A percentile compares a stretch with the other conserved stretches of the same genome.
Conservation (phyloP, 108 stramenopile genomes). For the Cyclotella kingstonii region DNA sequence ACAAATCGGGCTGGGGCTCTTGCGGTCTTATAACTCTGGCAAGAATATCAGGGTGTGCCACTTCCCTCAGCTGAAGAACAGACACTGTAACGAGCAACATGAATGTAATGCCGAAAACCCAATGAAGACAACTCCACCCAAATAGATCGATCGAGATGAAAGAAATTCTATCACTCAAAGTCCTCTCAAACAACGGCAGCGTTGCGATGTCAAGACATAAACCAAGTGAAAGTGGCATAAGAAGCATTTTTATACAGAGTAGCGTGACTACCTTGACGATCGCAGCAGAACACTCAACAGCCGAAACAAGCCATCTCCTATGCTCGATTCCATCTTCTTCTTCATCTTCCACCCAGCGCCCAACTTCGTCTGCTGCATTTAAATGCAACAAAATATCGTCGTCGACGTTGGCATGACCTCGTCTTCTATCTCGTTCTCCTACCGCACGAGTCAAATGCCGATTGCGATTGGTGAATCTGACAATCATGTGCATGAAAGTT, state of each 20-base stretch:
- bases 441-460: neutral
- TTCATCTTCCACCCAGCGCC: conserved; percentile 12
- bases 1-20: conserved; percentile 95
- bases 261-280: conserved; percentile 78
- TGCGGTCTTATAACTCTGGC: conserved; percentile 91
- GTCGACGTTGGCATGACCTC: neutral
- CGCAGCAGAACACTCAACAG: conserved; percentile 61
- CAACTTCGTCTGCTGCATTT: neutral
- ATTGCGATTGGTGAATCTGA: conserved; percentile 1
- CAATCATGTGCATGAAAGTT: conserved; percentile 21
- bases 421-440: neutral
- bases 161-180: conserved; percentile 47
- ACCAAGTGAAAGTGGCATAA: conserved; percentile 73
- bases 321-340: conserved; percentile 23
- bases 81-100: conserved; percentile 96
- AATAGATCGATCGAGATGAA: conserved; percentile 77
- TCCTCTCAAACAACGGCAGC: conserved; percentile 56
- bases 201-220: conserved; percentile 76
- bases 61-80: conserved; percentile 90
- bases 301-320: conserved; percentile 26
- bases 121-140: conserved; percentile 73
- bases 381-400: neutral
- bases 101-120: conserved; percentile 96
- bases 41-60: conserved; percentile 89
- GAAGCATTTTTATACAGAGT: conserved; percentile 86